Evolutionary conservation across 192 early-diverging fungal species (phyloP).

Genomic region (Gryganskiella cystojenkinii): DNA sequence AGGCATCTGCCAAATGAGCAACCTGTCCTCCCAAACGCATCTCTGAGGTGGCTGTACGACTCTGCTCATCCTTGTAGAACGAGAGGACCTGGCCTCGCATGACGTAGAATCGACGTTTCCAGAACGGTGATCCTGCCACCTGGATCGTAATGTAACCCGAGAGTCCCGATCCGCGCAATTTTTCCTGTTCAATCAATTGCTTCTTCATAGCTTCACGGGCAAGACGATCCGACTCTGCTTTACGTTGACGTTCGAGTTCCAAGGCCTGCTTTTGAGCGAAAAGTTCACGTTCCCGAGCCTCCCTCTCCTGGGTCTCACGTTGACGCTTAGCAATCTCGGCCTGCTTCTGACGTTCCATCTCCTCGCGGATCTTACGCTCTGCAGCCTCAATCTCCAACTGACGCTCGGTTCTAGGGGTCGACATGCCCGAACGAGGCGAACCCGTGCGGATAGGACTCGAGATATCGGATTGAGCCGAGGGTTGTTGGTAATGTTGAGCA

Average conservation of each 20-base stretch:
- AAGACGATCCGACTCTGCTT: conserved; percentile 48
- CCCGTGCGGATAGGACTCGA: conserved; percentile 32
- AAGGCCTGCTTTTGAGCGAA: conserved; percentile 52
- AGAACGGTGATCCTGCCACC: conserved; percentile 60
- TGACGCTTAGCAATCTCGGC: conserved; percentile 47
- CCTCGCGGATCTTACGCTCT: conserved; percentile 39
- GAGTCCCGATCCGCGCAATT: conserved; percentile 48
- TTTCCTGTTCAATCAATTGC: conserved; percentile 56
- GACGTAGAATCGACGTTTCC: conserved; percentile 69
- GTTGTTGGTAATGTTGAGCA: conserved; percentile 17
- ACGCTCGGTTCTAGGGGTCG: conserved; percentile 44
- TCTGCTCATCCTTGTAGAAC: conserved; percentile 61
- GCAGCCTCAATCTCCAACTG: conserved; percentile 45
- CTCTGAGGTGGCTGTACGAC: conserved; percentile 50
- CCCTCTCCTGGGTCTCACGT: conserved; percentile 40
- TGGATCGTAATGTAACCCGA: conserved; percentile 60
- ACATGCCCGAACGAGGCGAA: conserved; percentile 44
- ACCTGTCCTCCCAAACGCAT: conserved; percentile 55
- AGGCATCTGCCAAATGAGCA: conserved; percentile 53
- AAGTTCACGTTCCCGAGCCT: conserved; percentile 35
- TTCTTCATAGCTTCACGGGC: conserved; percentile 55
- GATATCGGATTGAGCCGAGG: conserved; percentile 1
- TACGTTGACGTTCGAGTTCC: conserved; percentile 66
- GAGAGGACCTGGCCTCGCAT: conserved; percentile 61
- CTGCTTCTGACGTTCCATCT: conserved; percentile 52